phyloP scores from a whole-genome alignment of 257 asterid genomes.

The Rubia yunnanensis region DNA sequence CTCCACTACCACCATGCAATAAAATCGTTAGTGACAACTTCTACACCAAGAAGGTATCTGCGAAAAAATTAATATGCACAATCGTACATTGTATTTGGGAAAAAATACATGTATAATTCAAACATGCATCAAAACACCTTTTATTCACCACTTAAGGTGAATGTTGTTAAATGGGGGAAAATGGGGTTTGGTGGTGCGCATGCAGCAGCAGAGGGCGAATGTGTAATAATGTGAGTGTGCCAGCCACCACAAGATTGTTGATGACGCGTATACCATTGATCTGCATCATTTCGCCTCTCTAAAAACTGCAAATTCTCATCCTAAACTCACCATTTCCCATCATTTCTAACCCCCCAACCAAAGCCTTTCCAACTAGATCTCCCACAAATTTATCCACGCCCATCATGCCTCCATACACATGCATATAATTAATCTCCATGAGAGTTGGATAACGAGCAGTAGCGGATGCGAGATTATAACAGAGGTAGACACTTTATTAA shows the following conservation, averaged over 20 bases:
- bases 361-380: slow-evolving; percentile 19
- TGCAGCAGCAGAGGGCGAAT: slow-evolving; percentile 43
- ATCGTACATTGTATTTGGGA: too few species aligned
- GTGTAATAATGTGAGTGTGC: slow-evolving; percentile 56
- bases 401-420: neutral
- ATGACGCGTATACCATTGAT: slow-evolving; percentile 36
- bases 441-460: too few species aligned
- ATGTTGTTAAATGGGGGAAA: neutral
- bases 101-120: too few species aligned
- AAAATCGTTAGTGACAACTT: too few species aligned
- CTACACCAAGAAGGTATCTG: too few species aligned
- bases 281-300: slow-evolving; percentile 23
- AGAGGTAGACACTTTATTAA: too few species aligned
- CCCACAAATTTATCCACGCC: neutral
- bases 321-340: slow-evolving; percentile 39
- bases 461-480: too few species aligned
- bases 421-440: neutral
- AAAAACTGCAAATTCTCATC: slow-evolving; percentile 22
- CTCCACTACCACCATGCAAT: too few species aligned
- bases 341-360: slow-evolving; percentile 30
- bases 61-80: too few species aligned
- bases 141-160: neutral
- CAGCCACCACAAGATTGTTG: slow-evolving; percentile 60
- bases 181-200: slow-evolving; percentile 74
- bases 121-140: neutral